Evolutionary conservation across 352 stramenopile species (phyloP), one percentile per base, ranked within the genome.

Genomic region (Phytophthora palmivora): DNA sequence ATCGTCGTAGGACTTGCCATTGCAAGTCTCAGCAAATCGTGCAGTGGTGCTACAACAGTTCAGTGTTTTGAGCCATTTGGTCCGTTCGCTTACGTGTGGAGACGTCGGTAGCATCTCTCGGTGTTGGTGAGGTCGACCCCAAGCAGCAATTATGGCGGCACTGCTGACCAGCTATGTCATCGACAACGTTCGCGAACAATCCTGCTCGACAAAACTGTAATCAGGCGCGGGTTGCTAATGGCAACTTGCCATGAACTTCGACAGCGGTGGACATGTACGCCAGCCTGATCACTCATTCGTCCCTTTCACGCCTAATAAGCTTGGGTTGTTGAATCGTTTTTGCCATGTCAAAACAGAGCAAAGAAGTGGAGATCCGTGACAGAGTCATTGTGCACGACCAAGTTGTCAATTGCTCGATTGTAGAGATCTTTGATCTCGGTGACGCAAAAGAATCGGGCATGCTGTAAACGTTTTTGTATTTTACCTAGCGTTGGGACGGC

Each of bases 181-280:
- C 30, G 18, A 43, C 10, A 30, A 19, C 19, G 33, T 34, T 70
- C 55, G 51, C 47, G 37, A 34, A 28, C 32, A 33, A 18, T 41
- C 14, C 38, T 55, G 58, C 24, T 69, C 16, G 64, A 72, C 64
- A 69, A 69, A 69, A 58, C 3, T 61, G 64, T 69, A 72, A 69
- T 64, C 58, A 72, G 58, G 51, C 37, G 22, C 18, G 32, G 26
- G 6, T 21, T 58, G n/a, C n/a, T n/a, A n/a, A n/a, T n/a, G n/a
- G n/a, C n/a, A n/a, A n/a, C n/a, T n/a, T n/a, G 42, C n/a, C 39
- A 44, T 16, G n/a, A 15, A 32, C 38, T 21, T 53, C 43, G 43
- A 36, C 36, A 52, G 44, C 30, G 34, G 50, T 62, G 50, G 19
- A 50, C 51, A n/a, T n/a, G n/a, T n/a, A n/a, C n/a, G n/a, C n/a